phyloP scores from a whole-genome alignment of 2,329 filamentous ascomycete species.

The Nigrograna mackinnonii region DNA sequence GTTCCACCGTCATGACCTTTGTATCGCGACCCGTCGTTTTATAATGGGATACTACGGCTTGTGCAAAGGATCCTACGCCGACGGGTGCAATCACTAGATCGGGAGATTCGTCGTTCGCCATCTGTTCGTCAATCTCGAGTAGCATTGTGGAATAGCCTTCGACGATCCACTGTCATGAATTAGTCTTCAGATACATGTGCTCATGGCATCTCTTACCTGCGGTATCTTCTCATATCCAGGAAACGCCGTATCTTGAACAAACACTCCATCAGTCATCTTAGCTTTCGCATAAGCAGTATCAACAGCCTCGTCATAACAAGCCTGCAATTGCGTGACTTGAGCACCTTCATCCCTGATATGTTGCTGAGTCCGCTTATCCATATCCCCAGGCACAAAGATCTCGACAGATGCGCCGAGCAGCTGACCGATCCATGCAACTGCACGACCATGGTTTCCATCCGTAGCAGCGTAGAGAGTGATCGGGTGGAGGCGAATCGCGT shows the following conservation, averaged over 20 bases:
- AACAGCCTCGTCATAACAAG: not conserved
- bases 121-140: not conserved
- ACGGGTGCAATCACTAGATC: not conserved
- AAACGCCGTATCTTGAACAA: not conserved
- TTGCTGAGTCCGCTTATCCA: not conserved
- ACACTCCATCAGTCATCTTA: not conserved
- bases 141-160: not conserved
- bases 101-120: not conserved
- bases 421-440: not conserved
- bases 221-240: not conserved
- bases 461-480: not conserved
- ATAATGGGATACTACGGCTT: not conserved
- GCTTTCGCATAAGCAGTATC: not conserved
- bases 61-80: not conserved
- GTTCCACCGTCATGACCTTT: conserved; percentile 1
- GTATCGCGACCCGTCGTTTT: not conserved
- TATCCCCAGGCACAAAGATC: not conserved
- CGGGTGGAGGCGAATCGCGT: not conserved
- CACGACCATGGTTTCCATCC: not conserved
- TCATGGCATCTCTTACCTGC: not conserved
- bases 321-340: not conserved
- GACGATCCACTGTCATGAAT: not conserved
- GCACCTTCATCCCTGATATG: not conserved
- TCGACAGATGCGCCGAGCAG: not conserved
- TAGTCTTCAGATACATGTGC: not conserved